phyloP scores from a whole-genome alignment of 176 grass and related monocot genomes.

The Hyparrhenia diplandra region DNA sequence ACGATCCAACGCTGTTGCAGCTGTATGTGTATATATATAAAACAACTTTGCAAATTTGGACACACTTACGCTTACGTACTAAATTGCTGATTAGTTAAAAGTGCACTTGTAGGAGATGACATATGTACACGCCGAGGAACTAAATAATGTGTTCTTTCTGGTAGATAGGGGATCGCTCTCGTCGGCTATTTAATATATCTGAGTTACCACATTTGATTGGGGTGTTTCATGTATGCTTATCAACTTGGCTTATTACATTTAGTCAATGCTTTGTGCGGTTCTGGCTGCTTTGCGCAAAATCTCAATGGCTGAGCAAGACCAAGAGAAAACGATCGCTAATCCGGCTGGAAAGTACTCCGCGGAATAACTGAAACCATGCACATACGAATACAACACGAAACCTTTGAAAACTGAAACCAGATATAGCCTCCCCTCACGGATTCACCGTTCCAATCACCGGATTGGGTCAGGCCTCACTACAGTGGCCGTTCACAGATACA shows the following conservation, averaged over 20 bases:
- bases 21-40: not conserved
- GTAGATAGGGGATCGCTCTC: slow-evolving; percentile 7
- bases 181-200: not conserved
- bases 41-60: not conserved
- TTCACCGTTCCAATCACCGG: no score
- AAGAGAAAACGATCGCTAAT: not conserved
- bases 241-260: not conserved
- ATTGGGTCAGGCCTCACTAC: no score
- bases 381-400: no score
- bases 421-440: no score
- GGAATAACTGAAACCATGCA: no score
- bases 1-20: not conserved
- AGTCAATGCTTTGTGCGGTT: slow-evolving; percentile 4
- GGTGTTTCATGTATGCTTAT: slow-evolving; percentile 26
- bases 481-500: no score
- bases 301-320: not conserved
- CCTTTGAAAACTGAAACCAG: no score
- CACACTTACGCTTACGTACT: not conserved
- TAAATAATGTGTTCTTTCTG: not conserved
- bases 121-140: not conserved
- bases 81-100: not conserved
- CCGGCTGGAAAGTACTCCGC: no score
- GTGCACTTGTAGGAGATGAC: slow-evolving; percentile 6
- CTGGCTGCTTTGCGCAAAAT: not conserved
- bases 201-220: slow-evolving; percentile 7